Base-by-base conservation (phyloP, 441 rosid genomes). In the Isatis lusitanica region DNA sequence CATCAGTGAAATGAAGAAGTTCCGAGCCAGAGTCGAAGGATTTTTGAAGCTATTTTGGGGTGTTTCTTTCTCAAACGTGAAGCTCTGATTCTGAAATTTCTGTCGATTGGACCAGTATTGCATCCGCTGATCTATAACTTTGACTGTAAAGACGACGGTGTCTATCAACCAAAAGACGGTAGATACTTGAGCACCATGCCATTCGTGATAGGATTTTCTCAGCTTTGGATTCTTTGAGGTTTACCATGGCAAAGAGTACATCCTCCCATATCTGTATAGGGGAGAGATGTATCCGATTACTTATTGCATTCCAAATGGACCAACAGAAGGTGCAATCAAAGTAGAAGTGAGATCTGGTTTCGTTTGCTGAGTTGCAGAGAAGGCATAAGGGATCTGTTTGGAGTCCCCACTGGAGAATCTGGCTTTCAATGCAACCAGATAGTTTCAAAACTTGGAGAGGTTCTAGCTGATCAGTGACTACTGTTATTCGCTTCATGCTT, bases 391-490 rank as follows among this genome's bases (percentile, higher is more conserved):
- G 51, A 46, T 46, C 21, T 46, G 51, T 46, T 46, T 46, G 21
- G 51, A 46, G 51, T 7, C 21, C 4, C 51, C 51, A 46, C 1
- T 46, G 51, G 7, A 46, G 21, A 46, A 46, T 46, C 51, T 46
- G 51, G 51, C 51, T 46, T 46, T 46, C 56, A 24, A 2, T 47
- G 73, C 78, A 74, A 18, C 55, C 59, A 24, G 68, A 58, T 0
- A 74, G 44, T 30, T 67, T 9, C 2, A 74, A 24, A 59, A 59
- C 2, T 59, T 36, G 21, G 39, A 74, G 77, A 74, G 2, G 30
- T 3, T 65, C 11, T 26, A 66, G 38, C 10, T 70, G 7, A 30
- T 52, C 55, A 30, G 36, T 71, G 2, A 18, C 26, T 50, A 44
- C 9, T 44, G 46, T 52, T 40, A 63, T 38, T 26, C 42, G 61